These are phyloP conservation scores for Russula brevipes DNA, from an alignment of 768 basidiomycete species.

Conservation along the genomic window DNA sequence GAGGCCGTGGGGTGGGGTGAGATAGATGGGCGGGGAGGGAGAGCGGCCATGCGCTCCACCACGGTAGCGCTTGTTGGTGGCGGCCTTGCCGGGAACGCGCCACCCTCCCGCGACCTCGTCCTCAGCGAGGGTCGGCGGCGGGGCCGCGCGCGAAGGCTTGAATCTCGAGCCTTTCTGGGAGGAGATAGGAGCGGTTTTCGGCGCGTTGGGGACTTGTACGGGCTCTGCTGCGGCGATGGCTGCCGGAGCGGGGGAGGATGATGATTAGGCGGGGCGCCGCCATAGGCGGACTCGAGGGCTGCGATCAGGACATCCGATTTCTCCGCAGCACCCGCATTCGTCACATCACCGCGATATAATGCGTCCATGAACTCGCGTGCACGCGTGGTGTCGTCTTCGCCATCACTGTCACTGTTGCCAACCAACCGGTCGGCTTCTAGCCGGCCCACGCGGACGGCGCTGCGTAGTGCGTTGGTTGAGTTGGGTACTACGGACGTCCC, in stretches of 20 bases:
- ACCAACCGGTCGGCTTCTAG: constrained; percentile 30
- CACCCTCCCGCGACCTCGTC: constrained; percentile 2
- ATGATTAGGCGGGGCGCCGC: constrained; percentile 5
- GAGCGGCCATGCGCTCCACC: constrained; percentile 4
- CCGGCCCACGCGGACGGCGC: constrained; percentile 32
- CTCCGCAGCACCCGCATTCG: constrained; percentile 30
- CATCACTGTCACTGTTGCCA: constrained; percentile 32
- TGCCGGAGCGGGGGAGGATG: not conserved
- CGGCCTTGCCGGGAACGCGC: constrained; percentile 28
- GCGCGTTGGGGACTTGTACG: not conserved
- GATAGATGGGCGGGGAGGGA: not conserved
- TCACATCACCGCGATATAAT: constrained; percentile 31
- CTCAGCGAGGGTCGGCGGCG: not conserved
- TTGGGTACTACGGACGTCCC: constrained; percentile 32
- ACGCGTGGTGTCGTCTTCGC: constrained; percentile 27
- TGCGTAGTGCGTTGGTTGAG: constrained; percentile 27
- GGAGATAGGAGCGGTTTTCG: not conserved
- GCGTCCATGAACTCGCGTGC: constrained; percentile 28
- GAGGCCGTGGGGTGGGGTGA: no score
- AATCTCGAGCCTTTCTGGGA: constrained; percentile 25
- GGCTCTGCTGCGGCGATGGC: not conserved
- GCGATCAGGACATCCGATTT: constrained; percentile 16
- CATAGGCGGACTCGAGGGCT: constrained; percentile 21
- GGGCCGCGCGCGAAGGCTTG: constrained; percentile 25
- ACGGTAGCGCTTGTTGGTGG: constrained; percentile 14